Evolutionary conservation across 2,329 filamentous ascomycete genomes (phyloP).

Genomic region (Didymella pinodella): DNA sequence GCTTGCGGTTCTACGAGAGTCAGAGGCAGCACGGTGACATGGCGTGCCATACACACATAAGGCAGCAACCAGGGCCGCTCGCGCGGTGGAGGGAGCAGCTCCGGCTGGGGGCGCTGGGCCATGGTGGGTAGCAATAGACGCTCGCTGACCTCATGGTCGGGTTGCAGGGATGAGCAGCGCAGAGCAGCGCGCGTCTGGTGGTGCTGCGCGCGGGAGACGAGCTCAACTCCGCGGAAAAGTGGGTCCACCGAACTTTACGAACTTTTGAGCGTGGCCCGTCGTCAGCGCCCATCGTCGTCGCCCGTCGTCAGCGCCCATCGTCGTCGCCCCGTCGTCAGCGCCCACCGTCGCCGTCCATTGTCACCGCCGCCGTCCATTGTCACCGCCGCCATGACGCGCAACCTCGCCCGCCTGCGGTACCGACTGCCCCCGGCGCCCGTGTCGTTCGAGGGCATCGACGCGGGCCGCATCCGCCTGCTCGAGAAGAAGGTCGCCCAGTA

Average conservation of each 20-base stretch:
- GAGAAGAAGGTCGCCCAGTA: slow-evolving; percentile 30
- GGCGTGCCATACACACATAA: slow-evolving; percentile 35
- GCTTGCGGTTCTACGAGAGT: slow-evolving; percentile 74
- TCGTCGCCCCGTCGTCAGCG: slow-evolving; percentile 18
- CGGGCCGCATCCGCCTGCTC: slow-evolving; percentile 18
- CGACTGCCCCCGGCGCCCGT: slow-evolving; percentile 30
- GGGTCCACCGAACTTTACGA: slow-evolving; percentile 5
- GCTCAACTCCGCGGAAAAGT: slow-evolving; percentile 23
- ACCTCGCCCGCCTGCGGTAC: slow-evolving; percentile 39
- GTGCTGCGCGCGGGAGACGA: slow-evolving; percentile 2
- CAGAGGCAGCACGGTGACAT: neutral
- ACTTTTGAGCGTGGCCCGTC: slow-evolving; percentile 17
- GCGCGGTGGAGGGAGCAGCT: slow-evolving; percentile 29
- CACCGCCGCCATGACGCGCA: slow-evolving; percentile 41
- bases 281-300: slow-evolving; percentile 16
- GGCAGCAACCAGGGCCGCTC: slow-evolving; percentile 52
- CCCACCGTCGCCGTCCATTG: slow-evolving; percentile 11
- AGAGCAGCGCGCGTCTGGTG: neutral
- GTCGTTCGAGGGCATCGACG: slow-evolving; percentile 24
- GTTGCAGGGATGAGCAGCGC: neutral
- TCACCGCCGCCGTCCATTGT: neutral
- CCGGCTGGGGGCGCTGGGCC: slow-evolving; percentile 14
- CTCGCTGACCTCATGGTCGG: slow-evolving; percentile 26
- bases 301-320: slow-evolving; percentile 8
- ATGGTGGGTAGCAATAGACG: slow-evolving; percentile 2